phyloP scores from a whole-genome alignment of 2,329 filamentous ascomycete species.

The Phoma sp. region DNA sequence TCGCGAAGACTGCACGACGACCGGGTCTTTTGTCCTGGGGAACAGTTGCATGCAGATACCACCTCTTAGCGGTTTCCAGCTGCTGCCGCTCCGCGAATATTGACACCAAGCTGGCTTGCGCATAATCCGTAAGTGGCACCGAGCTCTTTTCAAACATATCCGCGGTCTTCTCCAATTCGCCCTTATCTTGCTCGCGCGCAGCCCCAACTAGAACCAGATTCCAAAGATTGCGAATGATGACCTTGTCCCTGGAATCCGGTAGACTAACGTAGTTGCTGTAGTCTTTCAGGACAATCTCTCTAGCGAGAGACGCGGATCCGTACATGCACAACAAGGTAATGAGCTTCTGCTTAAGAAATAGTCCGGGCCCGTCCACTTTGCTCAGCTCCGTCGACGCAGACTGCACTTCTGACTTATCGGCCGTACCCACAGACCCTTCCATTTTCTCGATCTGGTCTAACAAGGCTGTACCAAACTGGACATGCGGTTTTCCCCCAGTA shows the following conservation, averaged over 20 bases:
- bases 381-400: neutral
- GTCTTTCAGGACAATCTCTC: slow-evolving; percentile 23
- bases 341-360: slow-evolving; percentile 15
- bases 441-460: slow-evolving; percentile 21
- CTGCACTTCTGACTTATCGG: neutral
- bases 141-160: slow-evolving; percentile 56
- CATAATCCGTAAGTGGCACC: slow-evolving; percentile 45
- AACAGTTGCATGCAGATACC: slow-evolving; percentile 66
- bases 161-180: slow-evolving; percentile 63
- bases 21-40: neutral
- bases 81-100: slow-evolving; percentile 67
- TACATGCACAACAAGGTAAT: slow-evolving; percentile 31
- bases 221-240: slow-evolving; percentile 26
- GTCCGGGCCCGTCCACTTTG: slow-evolving; percentile 8
- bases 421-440: neutral
- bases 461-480: slow-evolving; percentile 50
- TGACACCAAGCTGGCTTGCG: slow-evolving; percentile 60
- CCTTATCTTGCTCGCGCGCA: slow-evolving; percentile 63
- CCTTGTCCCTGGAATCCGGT: neutral
- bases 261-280: slow-evolving; percentile 20
- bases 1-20: slow-evolving; percentile 1
- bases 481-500: slow-evolving; percentile 47
- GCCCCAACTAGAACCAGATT: slow-evolving; percentile 64
- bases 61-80: slow-evolving; percentile 66
- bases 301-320: slow-evolving; percentile 34